Conservation (phyloP, 192 early-diverging fungal species). For the Kappamyces sp. region DNA sequence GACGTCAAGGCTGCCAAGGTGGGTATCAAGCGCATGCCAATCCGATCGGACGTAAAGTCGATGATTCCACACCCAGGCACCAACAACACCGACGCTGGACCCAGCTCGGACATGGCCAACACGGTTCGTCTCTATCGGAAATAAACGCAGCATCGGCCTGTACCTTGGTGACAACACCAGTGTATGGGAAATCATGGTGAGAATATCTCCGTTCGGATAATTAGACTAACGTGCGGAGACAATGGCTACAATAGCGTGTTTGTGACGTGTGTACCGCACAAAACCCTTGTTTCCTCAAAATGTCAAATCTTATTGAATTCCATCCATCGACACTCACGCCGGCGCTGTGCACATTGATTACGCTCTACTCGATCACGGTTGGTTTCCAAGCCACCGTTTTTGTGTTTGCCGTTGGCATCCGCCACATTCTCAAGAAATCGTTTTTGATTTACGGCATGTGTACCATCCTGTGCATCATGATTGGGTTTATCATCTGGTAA, state of each 20-base stretch:
- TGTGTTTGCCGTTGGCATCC: neutral
- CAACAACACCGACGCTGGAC: neutral
- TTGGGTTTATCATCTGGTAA: too few relatives aligned
- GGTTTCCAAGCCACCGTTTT: neutral
- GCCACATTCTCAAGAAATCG: neutral
- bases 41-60: neutral
- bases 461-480: too few relatives aligned
- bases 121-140: neutral
- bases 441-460: neutral
- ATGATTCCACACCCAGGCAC: neutral
- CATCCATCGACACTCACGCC: conserved; percentile 4
- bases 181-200: neutral
- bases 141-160: neutral
- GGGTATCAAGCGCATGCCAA: conserved; percentile 1
- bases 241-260: too few relatives aligned
- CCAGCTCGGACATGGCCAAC: neutral
- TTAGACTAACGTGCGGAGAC: too few relatives aligned
- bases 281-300: too few relatives aligned
- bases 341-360: neutral
- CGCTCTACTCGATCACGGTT: conserved; percentile 3
- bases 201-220: too few relatives aligned
- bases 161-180: conserved; percentile 1
- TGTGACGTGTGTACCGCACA: too few relatives aligned
- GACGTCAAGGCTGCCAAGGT: neutral
- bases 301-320: neutral